A percentile compares a stretch with the other conserved stretches of the same genome.
Evolutionary conservation across 1,284 basidiomycete genomes (phyloP).

Genomic region (Leccinum proliferum): DNA sequence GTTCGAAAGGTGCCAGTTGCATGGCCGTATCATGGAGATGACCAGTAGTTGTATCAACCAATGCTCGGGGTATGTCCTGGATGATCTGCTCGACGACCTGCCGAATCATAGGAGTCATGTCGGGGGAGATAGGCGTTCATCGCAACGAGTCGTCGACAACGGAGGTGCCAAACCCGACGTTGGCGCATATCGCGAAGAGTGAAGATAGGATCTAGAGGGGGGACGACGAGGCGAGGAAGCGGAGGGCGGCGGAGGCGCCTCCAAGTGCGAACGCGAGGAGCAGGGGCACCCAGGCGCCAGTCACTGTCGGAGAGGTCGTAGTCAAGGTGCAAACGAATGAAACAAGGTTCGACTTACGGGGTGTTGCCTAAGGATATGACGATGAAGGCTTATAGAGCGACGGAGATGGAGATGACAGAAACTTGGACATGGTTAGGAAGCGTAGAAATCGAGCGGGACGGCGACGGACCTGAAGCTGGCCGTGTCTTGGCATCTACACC

Average conservation of each 20-base stretch:
- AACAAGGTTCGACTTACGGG: conserved; percentile 34
- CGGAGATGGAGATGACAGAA: conserved; percentile 81
- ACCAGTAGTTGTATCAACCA: too few relatives aligned
- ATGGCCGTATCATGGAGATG: background rate
- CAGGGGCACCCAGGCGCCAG: conserved; percentile 69
- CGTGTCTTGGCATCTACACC: conserved; percentile 41
- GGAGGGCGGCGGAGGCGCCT: conserved; percentile 59
- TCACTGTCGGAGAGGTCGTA: background rate
- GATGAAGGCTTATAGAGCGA: conserved; percentile 82
- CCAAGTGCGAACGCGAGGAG: conserved; percentile 69
- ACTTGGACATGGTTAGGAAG: conserved; percentile 36
- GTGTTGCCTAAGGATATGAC: conserved; percentile 91
- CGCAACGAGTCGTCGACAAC: conserved; percentile 51
- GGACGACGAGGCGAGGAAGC: conserved; percentile 60
- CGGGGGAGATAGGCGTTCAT: conserved; percentile 50
- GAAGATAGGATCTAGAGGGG: conserved; percentile 60
- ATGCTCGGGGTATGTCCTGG: too few relatives aligned
- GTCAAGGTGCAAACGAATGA: background rate
- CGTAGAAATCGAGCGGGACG: conserved; percentile 17
- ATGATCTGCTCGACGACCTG: too few relatives aligned
- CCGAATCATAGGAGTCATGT: too few relatives aligned
- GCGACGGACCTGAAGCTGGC: conserved; percentile 74
- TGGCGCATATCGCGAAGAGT: conserved; percentile 65
- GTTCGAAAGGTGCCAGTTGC: background rate
- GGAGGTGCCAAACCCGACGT: conserved; percentile 79